Base-by-base conservation (phyloP, 2,329 filamentous ascomycete species). In the Monilinia laxa region DNA sequence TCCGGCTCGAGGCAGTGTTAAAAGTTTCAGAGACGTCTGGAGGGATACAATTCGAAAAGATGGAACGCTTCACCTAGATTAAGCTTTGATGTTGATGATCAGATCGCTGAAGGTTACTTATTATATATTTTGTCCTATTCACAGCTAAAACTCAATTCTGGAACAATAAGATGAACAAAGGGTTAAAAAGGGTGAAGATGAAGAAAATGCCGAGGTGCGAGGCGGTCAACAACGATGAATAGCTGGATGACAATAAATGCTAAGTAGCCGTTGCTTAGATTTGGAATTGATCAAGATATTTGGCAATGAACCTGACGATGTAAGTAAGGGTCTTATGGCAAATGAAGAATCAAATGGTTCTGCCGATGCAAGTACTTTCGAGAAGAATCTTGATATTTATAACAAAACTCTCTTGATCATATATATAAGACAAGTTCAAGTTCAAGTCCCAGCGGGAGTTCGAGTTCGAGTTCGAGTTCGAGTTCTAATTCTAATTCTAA, bases 11-110 rank as follows among this genome's bases (percentile, higher is more conserved):
- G 49, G 35, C 23, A 59, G 35, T 65, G 52, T 47, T 52, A 16
- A 20, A 12, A 28, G 63, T 65, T 60, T 53, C 55, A 59, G n/a
- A 45, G 58, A 60, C 63, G 63, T 59, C 63, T 65, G 51, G 35
- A 47, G 35, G n/a, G 40, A 49, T 42, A 16, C 40, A 2, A 2
- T 16, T 16, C 45, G 45, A 20, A 20, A 49, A 47, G 18, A 20
- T 47, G 45, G 45, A n/a, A 49, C 20, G 45, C 45, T 49, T 49
- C n/a, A n/a, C 45, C 20, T 9, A n/a, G 18, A 18, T 47, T 47
- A 18, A 42, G 49, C 49, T 12, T 57, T 14, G 55, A 49, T 55
- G 28, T 64, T 49, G 54, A 64, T 64, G 14, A 56, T 57, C 62
- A 25, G 62, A 35, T 25, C 45, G 45, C 51, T 25, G 28, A 31